These are phyloP conservation scores for Microdochium paspali DNA, from an alignment of 2,329 filamentous ascomycete species.

Conservation along the genomic window DNA sequence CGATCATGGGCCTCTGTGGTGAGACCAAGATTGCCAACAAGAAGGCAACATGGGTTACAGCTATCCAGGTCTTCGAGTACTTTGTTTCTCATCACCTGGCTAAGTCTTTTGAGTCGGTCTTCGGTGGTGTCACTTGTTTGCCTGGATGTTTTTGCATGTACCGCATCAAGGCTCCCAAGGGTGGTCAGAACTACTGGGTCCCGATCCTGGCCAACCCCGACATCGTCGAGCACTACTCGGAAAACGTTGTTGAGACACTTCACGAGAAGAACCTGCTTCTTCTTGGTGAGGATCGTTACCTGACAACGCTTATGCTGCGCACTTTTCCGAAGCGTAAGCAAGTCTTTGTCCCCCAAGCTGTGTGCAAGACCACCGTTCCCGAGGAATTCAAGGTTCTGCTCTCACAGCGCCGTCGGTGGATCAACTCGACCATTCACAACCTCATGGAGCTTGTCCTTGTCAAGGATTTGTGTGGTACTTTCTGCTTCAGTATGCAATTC, in stretches of 20 bases:
- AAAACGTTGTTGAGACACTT: conserved; percentile 96
- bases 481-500: conserved; percentile 99
- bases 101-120: conserved; percentile 96
- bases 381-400: conserved; percentile 86
- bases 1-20: conserved; percentile 97
- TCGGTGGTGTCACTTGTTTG: conserved; percentile 96
- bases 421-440: conserved; percentile 98
- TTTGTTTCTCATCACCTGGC: conserved; percentile 97
- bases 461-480: conserved; percentile 91
- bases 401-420: conserved; percentile 94
- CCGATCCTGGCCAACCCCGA: conserved; percentile 97
- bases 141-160: conserved; percentile 99
- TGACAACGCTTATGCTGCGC: conserved; percentile 95
- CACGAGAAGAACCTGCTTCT: conserved; percentile 95
- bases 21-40: conserved; percentile 99
- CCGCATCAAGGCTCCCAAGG: conserved; percentile 97
- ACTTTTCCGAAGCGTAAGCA: conserved; percentile 99
- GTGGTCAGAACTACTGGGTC: conserved; percentile 98
- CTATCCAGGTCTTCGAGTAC: conserved; percentile 99
- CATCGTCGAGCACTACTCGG: conserved; percentile 97
- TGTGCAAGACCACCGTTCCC: conserved; percentile 97
- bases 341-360: conserved; percentile 94
- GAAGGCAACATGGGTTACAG: conserved; percentile 84
- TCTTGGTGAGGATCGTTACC: conserved; percentile 91
- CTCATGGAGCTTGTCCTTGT: conserved; percentile 96